These are phyloP conservation scores for Dimocarpus longan DNA, from an alignment of 345 rosid genomes.

Conservation along the genomic window DNA sequence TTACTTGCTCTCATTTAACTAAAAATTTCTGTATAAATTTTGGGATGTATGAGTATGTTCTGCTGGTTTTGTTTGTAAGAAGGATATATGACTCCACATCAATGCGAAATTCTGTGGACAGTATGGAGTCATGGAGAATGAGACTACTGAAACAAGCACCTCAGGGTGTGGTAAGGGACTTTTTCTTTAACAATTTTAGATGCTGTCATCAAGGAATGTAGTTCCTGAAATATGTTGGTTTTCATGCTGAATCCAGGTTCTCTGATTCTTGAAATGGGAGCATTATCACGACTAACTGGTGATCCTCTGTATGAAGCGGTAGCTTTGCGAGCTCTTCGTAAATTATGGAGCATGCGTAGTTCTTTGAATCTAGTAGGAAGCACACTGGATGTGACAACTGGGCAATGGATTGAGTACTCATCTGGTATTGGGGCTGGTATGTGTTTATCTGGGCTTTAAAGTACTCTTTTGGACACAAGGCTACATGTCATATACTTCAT, in stretches of 20 bases:
- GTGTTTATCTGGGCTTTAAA: slow-evolving; percentile 20
- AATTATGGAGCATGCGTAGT: slow-evolving; percentile 97
- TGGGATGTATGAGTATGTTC: slow-evolving; percentile 36
- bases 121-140: slow-evolving; percentile 84
- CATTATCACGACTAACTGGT: slow-evolving; percentile 85
- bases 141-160: slow-evolving; percentile 95
- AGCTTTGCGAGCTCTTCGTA: slow-evolving; percentile 85
- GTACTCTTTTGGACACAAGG: not conserved
- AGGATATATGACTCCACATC: slow-evolving; percentile 53
- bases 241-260: slow-evolving; percentile 55
- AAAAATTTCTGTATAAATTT: slow-evolving; percentile 24
- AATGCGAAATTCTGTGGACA: slow-evolving; percentile 62
- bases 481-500: too few relatives aligned
- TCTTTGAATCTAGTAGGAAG: slow-evolving; percentile 86
- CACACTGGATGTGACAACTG: slow-evolving; percentile 74
- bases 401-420: slow-evolving; percentile 90
- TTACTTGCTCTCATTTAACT: slow-evolving; percentile 15
- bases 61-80: slow-evolving; percentile 46
- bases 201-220: slow-evolving; percentile 10
- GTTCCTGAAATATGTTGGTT: slow-evolving; percentile 26
- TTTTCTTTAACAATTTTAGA: slow-evolving; percentile 9
- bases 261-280: slow-evolving; percentile 97
- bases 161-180: slow-evolving; percentile 87
- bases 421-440: slow-evolving; percentile 98
- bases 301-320: slow-evolving; percentile 86